Evolutionary conservation across 1,284 basidiomycete genomes (phyloP), one percentile per base, ranked within the genome.

Genomic region (Trichosporon sp.): DNA sequence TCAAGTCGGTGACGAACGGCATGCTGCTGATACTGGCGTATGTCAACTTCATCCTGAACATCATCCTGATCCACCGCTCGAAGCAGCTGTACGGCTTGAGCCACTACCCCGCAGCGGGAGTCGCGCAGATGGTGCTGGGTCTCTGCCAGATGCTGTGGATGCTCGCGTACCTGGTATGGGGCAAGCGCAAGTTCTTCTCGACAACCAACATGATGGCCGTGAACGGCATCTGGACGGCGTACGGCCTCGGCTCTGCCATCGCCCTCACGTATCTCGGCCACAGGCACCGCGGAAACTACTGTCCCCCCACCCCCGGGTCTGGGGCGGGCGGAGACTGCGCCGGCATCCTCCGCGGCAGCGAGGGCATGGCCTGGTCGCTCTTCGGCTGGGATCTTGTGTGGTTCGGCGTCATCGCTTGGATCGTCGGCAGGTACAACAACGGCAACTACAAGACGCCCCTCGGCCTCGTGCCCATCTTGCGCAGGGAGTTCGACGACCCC

Each of bases 41-140:
- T 43, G 65, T 70, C 35, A n/a, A 66, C 54, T 73, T 75, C 71
- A 78, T 80, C 71, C 76, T 80, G 59, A 54, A 69, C 51, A 76
- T 78, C 46, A 32, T 72, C 65, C 74, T 77, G 68, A 71, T 79
- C 70, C 61, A 68, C 61, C 68, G 71, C 54, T 68, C 73, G n/a
- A 51, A 68, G 37, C 63, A 74, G 68, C 67, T 67, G 32, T 71
- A 46, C 69, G 56, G 67, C 65, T 64, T 21, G n/a, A 19, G 56
- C 26, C 26, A 35, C 31, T 78, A 77, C 71, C 74, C 76, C 12
- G 73, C 73, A 5, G 76, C 77, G 10, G 75, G 77, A 31, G 74
- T 78, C 10, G 73, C 79, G 21, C 63, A 77, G 32, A 70, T 79
- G 35, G 75, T 77, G 37, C 69, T 66, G 8, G 68, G 74, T 43